Evolutionary conservation across 257 asterid genomes (phyloP).

Genomic region (Scutellaria baicalensis): DNA sequence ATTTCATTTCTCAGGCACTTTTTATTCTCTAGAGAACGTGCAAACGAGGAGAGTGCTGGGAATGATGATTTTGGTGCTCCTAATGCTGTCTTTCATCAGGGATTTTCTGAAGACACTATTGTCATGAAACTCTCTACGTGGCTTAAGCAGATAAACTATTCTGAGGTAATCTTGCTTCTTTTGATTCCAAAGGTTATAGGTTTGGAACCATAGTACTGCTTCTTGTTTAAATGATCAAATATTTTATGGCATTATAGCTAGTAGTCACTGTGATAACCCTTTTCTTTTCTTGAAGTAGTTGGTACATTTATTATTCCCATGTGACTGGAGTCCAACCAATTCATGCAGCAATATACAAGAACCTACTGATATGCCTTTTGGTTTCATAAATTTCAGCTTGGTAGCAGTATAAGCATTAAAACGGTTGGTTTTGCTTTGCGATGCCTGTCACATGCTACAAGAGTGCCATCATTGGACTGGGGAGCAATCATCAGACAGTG

Average conservation of each 20-base stretch:
- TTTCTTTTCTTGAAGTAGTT: not conserved
- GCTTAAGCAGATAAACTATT: slow-evolving; percentile 60
- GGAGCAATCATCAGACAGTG: slow-evolving; percentile 58
- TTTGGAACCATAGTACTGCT: not conserved
- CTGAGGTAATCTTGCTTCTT: slow-evolving; percentile 44
- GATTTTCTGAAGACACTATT: slow-evolving; percentile 59
- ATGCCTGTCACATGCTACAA: slow-evolving; percentile 75
- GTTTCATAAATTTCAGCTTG: slow-evolving; percentile 41
- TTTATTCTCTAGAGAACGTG: slow-evolving; percentile 38
- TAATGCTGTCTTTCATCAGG: slow-evolving; percentile 48
- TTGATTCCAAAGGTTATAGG: slow-evolving; percentile 1
- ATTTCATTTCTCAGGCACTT: slow-evolving; percentile 76
- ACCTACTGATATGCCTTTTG: slow-evolving; percentile 9
- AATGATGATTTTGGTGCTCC: slow-evolving; percentile 34
- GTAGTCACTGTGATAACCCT: not conserved
- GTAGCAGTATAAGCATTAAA: slow-evolving; percentile 31
- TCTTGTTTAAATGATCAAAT: not conserved
- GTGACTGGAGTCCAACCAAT: not conserved
- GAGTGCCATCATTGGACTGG: slow-evolving; percentile 86
- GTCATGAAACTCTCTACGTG: slow-evolving; percentile 78
- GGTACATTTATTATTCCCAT: not conserved
- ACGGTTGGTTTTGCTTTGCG: slow-evolving; percentile 47
- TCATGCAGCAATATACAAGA: not conserved
- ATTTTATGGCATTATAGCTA: not conserved
- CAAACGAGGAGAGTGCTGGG: slow-evolving; percentile 32